phyloP scores from a whole-genome alignment of 2,329 filamentous ascomycete species.

The Amauroascus niger region DNA sequence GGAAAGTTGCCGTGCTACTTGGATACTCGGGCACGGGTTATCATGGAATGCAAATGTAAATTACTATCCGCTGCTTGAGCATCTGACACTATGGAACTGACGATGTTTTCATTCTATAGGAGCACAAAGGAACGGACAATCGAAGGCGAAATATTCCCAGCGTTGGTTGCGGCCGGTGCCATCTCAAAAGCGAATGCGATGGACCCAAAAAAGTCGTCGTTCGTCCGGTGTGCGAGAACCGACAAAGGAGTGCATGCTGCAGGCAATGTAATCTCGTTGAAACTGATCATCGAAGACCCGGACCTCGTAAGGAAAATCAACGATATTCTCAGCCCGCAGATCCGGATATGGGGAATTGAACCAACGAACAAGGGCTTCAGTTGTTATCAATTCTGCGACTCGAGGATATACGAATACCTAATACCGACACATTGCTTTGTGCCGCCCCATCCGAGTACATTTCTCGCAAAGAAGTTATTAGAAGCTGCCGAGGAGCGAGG shows the following conservation, averaged over 20 bases:
- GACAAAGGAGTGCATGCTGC: slow-evolving; percentile 97
- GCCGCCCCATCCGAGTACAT: slow-evolving; percentile 83
- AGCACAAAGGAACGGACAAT: slow-evolving; percentile 72
- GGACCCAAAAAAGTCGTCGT: slow-evolving; percentile 89
- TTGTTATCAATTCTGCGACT: slow-evolving; percentile 90
- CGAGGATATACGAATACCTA: slow-evolving; percentile 92
- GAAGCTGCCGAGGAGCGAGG: slow-evolving; percentile 64
- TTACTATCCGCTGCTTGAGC: slow-evolving; percentile 12
- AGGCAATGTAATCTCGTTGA: slow-evolving; percentile 88
- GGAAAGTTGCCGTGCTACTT: slow-evolving; percentile 90
- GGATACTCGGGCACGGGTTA: slow-evolving; percentile 96
- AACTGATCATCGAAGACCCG: slow-evolving; percentile 87
- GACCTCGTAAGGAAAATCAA: slow-evolving; percentile 90
- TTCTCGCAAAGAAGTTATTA: slow-evolving; percentile 71
- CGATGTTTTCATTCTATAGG: slow-evolving; percentile 21
- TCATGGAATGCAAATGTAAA: slow-evolving; percentile 86
- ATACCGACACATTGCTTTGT: slow-evolving; percentile 88
- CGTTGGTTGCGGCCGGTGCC: slow-evolving; percentile 80
- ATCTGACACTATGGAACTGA: background rate
- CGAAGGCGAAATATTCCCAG: slow-evolving; percentile 86
- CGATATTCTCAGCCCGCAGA: slow-evolving; percentile 70
- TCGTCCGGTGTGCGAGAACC: slow-evolving; percentile 87
- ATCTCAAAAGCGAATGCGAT: slow-evolving; percentile 96
- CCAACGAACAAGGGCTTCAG: slow-evolving; percentile 84
- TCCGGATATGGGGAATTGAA: slow-evolving; percentile 89